Evolutionary conservation across 768 basidiomycete genomes (phyloP).

Genomic region (Suillus lakei): DNA sequence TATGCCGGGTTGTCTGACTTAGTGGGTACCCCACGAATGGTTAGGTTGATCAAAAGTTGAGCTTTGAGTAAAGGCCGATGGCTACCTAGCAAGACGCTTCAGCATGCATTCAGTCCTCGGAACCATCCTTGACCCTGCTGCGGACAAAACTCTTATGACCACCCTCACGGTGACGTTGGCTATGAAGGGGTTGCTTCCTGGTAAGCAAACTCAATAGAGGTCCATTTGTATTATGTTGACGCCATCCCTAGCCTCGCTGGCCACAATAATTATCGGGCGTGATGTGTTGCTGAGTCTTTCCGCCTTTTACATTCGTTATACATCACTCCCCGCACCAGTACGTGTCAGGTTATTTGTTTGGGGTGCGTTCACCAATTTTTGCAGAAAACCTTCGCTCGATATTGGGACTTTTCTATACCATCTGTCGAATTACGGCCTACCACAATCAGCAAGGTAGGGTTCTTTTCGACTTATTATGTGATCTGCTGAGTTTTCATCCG

Average conservation of each 20-base stretch:
- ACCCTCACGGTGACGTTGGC: conserved; percentile 88
- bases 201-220: conserved; percentile 47
- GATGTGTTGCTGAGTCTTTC: conserved; percentile 86
- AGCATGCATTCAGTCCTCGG: conserved; percentile 92
- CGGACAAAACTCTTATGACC: conserved; percentile 95
- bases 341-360: conserved; percentile 4
- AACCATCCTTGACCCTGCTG: conserved; percentile 94
- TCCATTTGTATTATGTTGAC: background rate
- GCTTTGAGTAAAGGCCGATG: conserved; percentile 70
- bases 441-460: conserved; percentile 82
- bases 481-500: conserved; percentile 8
- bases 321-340: conserved; percentile 86
- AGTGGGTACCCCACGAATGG: conserved; percentile 51
- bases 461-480: conserved; percentile 5
- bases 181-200: conserved; percentile 80
- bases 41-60: conserved; percentile 12
- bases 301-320: conserved; percentile 93
- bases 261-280: conserved; percentile 84
- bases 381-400: conserved; percentile 89
- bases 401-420: conserved; percentile 96
- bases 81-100: conserved; percentile 85
- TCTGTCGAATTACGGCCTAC: conserved; percentile 96
- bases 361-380: conserved; percentile 1
- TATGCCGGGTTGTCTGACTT: conserved; percentile 94
- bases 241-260: conserved; percentile 72